Base-by-base conservation (phyloP, 768 basidiomycete genomes). In the Calocybe gangraenosa region DNA sequence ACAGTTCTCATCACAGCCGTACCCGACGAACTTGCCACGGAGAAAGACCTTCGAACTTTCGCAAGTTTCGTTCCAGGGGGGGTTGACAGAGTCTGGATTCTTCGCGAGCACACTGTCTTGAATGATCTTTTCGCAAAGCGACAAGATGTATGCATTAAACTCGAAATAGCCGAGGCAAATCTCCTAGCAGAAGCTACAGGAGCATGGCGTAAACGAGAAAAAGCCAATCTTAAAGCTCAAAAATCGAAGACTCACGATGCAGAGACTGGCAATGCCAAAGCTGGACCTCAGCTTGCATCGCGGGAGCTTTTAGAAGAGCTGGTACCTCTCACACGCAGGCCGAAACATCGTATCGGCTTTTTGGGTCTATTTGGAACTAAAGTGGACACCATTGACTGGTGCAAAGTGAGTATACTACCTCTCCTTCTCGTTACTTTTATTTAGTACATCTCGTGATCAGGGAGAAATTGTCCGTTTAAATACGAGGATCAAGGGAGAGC, bases 41-140 rank as follows among this genome's bases (percentile, higher is more conserved):
- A 78, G 51, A 60, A 65, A 20, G 69, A 71, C 28, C 60, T 79
- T 10, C 61, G 68, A 17, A 73, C 71, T 31, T 77, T 82, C 51
- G 76, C 78, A 23, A 76, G 74, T 49, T 81, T 81, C 52, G 73
- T 86, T 2, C 85, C 85, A 1, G 85, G 84, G 11, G 84, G 84
- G 0, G 73, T 84, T 15, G 75, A 80, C 53, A 68, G 74, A 37
- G 74, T 87, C 30, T 89, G 85, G 84, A 62, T 87, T 36, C 79
- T 81, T 51, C 68, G 81, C 46, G 80, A 73, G 50, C 75, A 73
- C 3, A 70, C 56, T 45, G 52, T 51, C 2, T 59, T 76, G 31
- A 76, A 75, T 51, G 61, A 67, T 22, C 43, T 68, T 0, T 78
- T 70, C 52, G 63, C 66, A 31, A 55, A 68, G 54, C 61, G 78